These are phyloP conservation scores for Aspergillus mulundensis DNA, from an alignment of 495 filamentous ascomycete genomes.

Conservation along the genomic window DNA sequence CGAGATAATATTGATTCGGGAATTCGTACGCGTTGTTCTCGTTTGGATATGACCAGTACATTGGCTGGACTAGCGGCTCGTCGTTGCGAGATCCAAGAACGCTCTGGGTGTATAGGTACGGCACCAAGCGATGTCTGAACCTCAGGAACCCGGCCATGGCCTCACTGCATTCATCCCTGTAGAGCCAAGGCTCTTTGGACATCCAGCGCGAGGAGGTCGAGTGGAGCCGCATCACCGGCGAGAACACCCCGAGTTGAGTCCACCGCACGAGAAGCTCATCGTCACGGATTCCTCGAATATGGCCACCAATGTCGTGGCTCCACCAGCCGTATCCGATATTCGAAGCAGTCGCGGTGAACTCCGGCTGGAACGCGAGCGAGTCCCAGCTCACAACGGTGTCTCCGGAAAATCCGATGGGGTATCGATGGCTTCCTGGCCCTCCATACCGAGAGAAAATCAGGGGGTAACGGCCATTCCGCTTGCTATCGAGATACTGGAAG, in stretches of 20 bases:
- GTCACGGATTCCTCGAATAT: conserved; percentile 45
- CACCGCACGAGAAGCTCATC: conserved; percentile 54
- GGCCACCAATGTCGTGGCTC: conserved; percentile 62
- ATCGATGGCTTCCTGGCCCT: conserved; percentile 55
- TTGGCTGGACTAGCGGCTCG: conserved; percentile 50
- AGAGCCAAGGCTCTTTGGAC: conserved; percentile 57
- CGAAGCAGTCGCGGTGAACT: conserved; percentile 58
- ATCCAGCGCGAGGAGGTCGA: conserved; percentile 49
- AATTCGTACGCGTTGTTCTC: conserved; percentile 44
- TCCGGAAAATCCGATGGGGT: conserved; percentile 59
- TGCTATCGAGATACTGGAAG: conserved; percentile 52
- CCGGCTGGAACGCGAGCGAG: conserved; percentile 55
- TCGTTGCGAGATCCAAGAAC: conserved; percentile 34
- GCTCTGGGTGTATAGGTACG: conserved; percentile 57
- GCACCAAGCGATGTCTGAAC: conserved; percentile 50
- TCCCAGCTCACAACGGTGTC: conserved; percentile 54
- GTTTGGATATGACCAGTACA: conserved; percentile 56
- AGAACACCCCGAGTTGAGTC: conserved; percentile 56
- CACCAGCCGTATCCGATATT: conserved; percentile 65
- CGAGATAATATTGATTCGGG: conserved; percentile 53
- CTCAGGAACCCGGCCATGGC: conserved; percentile 46
- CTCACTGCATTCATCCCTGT: conserved; percentile 27
- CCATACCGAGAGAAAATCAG: conserved; percentile 53
- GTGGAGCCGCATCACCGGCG: conserved; percentile 55
- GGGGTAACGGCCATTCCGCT: conserved; percentile 23